phyloP scores from a whole-genome alignment of 441 rosid genomes.

The Populus trichocarpa region DNA sequence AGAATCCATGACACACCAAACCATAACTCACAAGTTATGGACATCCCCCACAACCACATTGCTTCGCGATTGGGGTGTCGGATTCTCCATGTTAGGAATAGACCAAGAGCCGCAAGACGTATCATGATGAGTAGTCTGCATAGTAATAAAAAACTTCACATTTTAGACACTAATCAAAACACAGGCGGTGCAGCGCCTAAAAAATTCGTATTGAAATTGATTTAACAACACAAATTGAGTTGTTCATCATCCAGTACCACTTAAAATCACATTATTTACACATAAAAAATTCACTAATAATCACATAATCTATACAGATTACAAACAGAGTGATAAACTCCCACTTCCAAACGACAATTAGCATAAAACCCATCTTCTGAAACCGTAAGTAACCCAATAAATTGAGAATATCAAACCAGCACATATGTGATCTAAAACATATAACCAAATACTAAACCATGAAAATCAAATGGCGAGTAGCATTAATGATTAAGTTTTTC shows the following conservation, averaged over 20 bases:
- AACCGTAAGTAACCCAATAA: background rate
- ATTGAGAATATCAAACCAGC: background rate
- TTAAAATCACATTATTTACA: background rate
- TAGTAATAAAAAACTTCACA: background rate
- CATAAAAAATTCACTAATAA: background rate
- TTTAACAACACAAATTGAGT: background rate
- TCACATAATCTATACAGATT: background rate
- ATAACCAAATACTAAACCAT: background rate
- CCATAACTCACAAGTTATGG: constrained; percentile 85
- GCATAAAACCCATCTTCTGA: background rate
- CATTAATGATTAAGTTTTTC: background rate
- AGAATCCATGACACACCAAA: constrained; percentile 89
- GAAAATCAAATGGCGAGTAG: background rate
- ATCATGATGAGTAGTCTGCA: constrained; percentile 56
- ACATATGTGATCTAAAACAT: too few relatives aligned
- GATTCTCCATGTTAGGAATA: constrained; percentile 77
- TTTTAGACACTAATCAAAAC: constrained; percentile 1
- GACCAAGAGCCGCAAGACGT: constrained; percentile 64
- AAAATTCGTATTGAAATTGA: background rate
- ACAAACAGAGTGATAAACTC: background rate
- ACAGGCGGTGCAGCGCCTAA: background rate
- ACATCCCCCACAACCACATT: constrained; percentile 89
- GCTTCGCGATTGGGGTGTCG: constrained; percentile 75
- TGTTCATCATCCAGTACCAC: background rate
- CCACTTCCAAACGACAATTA: background rate